Evolutionary conservation across 352 stramenopile genomes (phyloP).

Genomic region (Phytophthora vignae): DNA sequence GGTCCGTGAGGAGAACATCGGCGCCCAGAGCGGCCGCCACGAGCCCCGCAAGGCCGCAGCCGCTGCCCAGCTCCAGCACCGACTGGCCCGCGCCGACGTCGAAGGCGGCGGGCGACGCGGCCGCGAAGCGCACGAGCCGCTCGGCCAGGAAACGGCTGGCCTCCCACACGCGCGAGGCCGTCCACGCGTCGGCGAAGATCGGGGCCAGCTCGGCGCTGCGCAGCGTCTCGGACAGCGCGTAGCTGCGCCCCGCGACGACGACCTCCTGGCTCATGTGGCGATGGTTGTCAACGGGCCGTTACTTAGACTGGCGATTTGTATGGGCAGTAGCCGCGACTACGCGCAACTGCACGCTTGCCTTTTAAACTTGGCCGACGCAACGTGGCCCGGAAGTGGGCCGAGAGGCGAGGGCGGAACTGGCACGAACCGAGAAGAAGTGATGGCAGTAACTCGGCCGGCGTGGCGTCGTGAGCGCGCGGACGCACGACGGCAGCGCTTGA

Average conservation of each 20-base stretch:
- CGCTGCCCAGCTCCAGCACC: constrained; percentile 84
- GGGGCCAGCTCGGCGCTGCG: constrained; percentile 70
- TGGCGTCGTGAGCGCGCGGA: not conserved
- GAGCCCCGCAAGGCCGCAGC: constrained; percentile 78
- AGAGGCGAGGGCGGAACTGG: constrained; percentile 14
- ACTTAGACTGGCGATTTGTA: no score
- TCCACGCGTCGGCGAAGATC: constrained; percentile 88
- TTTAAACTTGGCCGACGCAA: no score
- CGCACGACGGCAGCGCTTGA: not conserved
- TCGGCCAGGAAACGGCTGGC: constrained; percentile 75
- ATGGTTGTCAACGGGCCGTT: not conserved
- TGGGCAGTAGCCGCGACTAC: no score
- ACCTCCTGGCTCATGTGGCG: constrained; percentile 38
- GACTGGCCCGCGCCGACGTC: constrained; percentile 28
- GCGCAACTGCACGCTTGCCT: no score
- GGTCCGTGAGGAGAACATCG: constrained; percentile 77
- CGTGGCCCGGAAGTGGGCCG: no score
- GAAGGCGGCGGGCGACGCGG: constrained; percentile 21
- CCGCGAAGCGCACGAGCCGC: constrained; percentile 56
- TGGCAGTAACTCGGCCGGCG: constrained; percentile 7
- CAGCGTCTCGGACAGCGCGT: constrained; percentile 83
- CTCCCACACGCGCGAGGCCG: constrained; percentile 77
- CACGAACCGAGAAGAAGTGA: constrained; percentile 18
- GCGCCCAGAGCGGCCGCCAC: constrained; percentile 71
- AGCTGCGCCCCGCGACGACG: constrained; percentile 52